Evolutionary conservation across 768 basidiomycete species (phyloP).

Genomic region (Leccinum truebloodii): DNA sequence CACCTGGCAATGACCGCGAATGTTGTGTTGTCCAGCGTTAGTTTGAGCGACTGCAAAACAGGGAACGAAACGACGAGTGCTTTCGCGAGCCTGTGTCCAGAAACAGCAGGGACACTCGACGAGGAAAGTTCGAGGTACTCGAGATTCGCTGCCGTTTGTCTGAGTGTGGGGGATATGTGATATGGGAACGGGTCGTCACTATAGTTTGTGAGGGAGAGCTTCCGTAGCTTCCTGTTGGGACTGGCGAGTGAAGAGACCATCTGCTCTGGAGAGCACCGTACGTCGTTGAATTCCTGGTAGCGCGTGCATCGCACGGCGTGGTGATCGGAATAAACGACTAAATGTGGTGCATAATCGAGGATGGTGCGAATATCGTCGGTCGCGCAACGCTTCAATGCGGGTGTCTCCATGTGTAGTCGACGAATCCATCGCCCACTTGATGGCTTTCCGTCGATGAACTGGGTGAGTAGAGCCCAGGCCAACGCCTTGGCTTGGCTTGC

Average conservation of each 20-base stretch:
- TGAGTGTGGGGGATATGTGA: constrained; percentile 54
- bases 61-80: constrained; percentile 47
- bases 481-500: constrained; percentile 50
- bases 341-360: constrained; percentile 59
- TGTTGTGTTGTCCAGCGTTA: constrained; percentile 70
- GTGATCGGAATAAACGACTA: constrained; percentile 64
- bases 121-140: constrained; percentile 72
- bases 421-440: constrained; percentile 54
- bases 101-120: constrained; percentile 47
- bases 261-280: constrained; percentile 52
- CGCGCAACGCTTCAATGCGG: constrained; percentile 58
- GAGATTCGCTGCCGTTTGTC: constrained; percentile 51
- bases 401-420: constrained; percentile 71
- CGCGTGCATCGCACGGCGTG: constrained; percentile 60
- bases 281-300: constrained; percentile 44
- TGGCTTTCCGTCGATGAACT: constrained; percentile 39
- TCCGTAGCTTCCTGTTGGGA: constrained; percentile 51
- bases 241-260: constrained; percentile 60
- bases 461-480: constrained; percentile 44
- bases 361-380: constrained; percentile 70
- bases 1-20: constrained; percentile 66
- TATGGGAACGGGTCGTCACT: constrained; percentile 59
- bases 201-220: constrained; percentile 74
- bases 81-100: constrained; percentile 27
- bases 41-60: constrained; percentile 64